Base-by-base conservation (phyloP, 345 rosid species). In the Salix brachista region DNA sequence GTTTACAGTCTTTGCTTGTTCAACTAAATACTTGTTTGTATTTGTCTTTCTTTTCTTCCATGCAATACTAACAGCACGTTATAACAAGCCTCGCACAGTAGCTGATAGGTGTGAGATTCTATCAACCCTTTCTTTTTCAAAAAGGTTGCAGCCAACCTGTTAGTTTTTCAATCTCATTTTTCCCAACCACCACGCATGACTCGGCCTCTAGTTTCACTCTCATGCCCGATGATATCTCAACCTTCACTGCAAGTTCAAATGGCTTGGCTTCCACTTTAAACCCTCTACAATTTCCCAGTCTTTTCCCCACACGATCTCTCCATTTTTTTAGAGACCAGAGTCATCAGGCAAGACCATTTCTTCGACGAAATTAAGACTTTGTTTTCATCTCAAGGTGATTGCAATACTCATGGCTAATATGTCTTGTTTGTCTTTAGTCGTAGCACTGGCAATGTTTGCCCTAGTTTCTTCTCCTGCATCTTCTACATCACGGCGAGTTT, bases 401-500 rank as follows among this genome's bases (percentile, higher is more conserved):
- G n/a, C 56, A 1, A 4, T 52, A 18, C 6, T 50, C 58, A 19
- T 52, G 58, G 58, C 58, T 52, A 52, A 0, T 0, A 52, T 39
- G 86, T 71, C 78, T 79, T 75, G 85, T 9, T 61, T 32, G 26
- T 17, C 6, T 52, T 71, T 73, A 8, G 30, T 54, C 9, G 37
- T 80, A 4, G 60, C 71, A 2, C 18, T 79, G 8, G 34, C 78
- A 16, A 37, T 61, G 37, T 39, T 69, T 0, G 5, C 72, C 11
- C 42, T 65, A 17, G 58, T 67, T 32, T 7, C 41, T 1, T 39
- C 62, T 0, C 75, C 73, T 0, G 44, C 81, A 5, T 13, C 46
- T n/a, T 81, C 83, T 39, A 81, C 88, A 0, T 79, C 88, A 2
- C 79, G 91, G 41, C 34, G 77, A 65, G 72, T 73, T 26, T 30